Percentiles rank a stretch among this genome's conserved stretches.
Evolutionary conservation across 1,284 basidiomycete genomes (phyloP).

Genomic region (Naganishia sp.): DNA sequence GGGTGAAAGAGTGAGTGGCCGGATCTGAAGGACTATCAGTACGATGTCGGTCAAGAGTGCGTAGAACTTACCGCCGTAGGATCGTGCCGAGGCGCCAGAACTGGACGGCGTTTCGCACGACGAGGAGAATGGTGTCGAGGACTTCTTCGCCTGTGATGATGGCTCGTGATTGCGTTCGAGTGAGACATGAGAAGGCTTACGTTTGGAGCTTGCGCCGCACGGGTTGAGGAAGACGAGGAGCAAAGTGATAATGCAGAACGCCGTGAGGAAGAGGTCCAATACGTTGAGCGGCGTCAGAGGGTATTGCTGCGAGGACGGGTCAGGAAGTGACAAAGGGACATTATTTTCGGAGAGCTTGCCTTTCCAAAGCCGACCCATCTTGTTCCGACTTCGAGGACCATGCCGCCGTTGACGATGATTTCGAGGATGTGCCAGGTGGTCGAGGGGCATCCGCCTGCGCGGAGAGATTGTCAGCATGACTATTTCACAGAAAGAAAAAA

Average conservation of each 20-base stretch:
- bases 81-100: constrained; percentile 85
- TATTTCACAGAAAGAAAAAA: constrained; percentile 35
- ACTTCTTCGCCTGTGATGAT: constrained; percentile 75
- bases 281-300: constrained; percentile 90
- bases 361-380: constrained; percentile 85
- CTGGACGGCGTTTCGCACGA: constrained; percentile 86
- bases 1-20: constrained; percentile 90
- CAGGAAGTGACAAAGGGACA: neutral
- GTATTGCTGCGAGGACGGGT: constrained; percentile 71
- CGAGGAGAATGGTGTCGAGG: constrained; percentile 82
- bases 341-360: constrained; percentile 58
- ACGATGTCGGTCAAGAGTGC: neutral
- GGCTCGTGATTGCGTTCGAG: neutral
- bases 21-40: constrained; percentile 61
- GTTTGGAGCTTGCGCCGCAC: constrained; percentile 47
- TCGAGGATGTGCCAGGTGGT: constrained; percentile 85
- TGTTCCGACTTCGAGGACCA: constrained; percentile 88
- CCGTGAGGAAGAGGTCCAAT: constrained; percentile 78
- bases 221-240: constrained; percentile 72
- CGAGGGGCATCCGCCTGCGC: constrained; percentile 71
- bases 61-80: constrained; percentile 73
- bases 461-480: constrained; percentile 41
- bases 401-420: constrained; percentile 82
- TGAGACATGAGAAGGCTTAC: constrained; percentile 49
- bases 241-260: constrained; percentile 82